A percentile compares a stretch with the other conserved stretches of the same genome.
These are phyloP conservation scores for Wickerhamomyces bisporus DNA, from an alignment of 805 yeast species.

Conservation along the genomic window DNA sequence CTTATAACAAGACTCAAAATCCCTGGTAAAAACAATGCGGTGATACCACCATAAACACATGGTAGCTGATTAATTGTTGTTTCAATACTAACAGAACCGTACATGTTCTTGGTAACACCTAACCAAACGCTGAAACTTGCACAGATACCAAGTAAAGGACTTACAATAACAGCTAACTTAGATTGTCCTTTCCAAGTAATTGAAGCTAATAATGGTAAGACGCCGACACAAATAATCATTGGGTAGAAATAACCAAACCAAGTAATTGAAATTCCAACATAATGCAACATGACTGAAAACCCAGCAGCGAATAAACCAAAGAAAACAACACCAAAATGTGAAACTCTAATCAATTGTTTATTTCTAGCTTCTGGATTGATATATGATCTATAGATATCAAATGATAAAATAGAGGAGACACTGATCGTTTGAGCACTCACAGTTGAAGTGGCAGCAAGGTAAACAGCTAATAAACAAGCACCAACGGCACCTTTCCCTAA, in stretches of 20 bases:
- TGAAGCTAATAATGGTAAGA: constrained; percentile 30
- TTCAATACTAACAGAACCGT: constrained; percentile 24
- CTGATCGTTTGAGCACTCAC: constrained; percentile 39
- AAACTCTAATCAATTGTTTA: constrained; percentile 28
- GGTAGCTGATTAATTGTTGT: constrained; percentile 30
- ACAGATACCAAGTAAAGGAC: constrained; percentile 29
- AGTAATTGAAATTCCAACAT: constrained; percentile 36
- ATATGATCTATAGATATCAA: constrained; percentile 36
- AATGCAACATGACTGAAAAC: constrained; percentile 34
- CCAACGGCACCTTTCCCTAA: constrained; percentile 39
- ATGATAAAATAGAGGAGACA: constrained; percentile 33
- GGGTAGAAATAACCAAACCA: constrained; percentile 35
- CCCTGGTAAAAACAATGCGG: constrained; percentile 30
- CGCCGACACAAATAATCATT: constrained; percentile 35
- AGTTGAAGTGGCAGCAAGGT: constrained; percentile 41
- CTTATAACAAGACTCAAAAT: constrained; percentile 26
- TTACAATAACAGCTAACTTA: constrained; percentile 25
- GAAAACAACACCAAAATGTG: constrained; percentile 29
- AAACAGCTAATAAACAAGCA: constrained; percentile 34
- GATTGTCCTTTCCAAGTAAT: constrained; percentile 32
- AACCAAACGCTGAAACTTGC: constrained; percentile 30
- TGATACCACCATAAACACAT: constrained; percentile 30
- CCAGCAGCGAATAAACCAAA: constrained; percentile 39
- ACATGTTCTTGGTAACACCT: constrained; percentile 25
- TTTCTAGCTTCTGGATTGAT: constrained; percentile 36